Conservation (phyloP, 2,329 filamentous ascomycete genomes). For the Coniochaeta sp. region DNA sequence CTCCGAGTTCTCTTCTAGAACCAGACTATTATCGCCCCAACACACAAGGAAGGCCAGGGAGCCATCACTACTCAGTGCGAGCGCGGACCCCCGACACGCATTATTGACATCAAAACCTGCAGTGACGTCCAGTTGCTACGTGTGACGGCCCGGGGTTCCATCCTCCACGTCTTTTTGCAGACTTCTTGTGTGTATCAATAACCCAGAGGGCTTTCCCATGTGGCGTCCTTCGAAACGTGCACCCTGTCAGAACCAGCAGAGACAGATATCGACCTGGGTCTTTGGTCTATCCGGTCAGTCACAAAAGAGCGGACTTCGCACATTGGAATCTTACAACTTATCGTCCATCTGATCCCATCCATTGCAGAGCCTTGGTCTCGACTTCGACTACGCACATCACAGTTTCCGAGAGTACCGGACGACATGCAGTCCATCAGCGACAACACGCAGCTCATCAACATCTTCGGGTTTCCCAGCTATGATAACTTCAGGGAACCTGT, state of each 20-base stretch:
- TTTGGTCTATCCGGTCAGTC: not conserved
- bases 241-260: not conserved
- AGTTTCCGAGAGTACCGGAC: not conserved
- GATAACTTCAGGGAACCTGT: slow-evolving; percentile 6
- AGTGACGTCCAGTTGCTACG: not conserved
- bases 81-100: not conserved
- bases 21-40: not conserved
- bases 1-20: not conserved
- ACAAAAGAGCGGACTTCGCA: not conserved
- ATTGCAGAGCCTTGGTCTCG: not conserved
- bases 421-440: slow-evolving; percentile 7
- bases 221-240: not conserved
- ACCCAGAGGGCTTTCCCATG: not conserved
- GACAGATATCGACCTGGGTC: not conserved
- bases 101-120: not conserved
- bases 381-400: not conserved
- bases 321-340: not conserved
- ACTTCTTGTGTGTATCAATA: not conserved
- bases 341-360: not conserved
- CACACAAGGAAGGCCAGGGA: not conserved
- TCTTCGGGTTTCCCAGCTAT: slow-evolving; percentile 7
- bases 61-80: not conserved
- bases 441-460: slow-evolving; percentile 6
- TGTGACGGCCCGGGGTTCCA: not conserved
- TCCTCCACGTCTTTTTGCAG: not conserved